Percentiles rank a stretch among this genome's conserved stretches.
Evolutionary conservation across 176 grass and related monocot species (phyloP).

Genomic region (Secale cereale): DNA sequence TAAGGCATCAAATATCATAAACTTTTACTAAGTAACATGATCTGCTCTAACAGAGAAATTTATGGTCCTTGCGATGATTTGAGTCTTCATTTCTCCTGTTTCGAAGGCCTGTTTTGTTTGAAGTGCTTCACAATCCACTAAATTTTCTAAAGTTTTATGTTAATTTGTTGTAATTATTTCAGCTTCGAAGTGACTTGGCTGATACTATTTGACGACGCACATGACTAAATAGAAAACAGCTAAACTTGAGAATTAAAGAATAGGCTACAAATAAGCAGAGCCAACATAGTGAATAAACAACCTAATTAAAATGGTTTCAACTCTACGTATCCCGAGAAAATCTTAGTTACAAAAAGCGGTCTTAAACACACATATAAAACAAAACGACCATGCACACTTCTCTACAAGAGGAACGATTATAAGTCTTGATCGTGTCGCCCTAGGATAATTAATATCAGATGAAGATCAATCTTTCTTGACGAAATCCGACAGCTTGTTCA

Average conservation of each 20-base stretch:
- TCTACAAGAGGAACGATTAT: background rate
- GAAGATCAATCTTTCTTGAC: conserved; percentile 15
- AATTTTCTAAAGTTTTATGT: too few species aligned
- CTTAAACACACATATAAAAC: background rate
- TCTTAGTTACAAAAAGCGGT: background rate
- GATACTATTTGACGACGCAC: too few species aligned
- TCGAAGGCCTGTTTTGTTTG: too few species aligned
- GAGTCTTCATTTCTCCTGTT: too few species aligned
- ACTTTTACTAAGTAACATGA: too few species aligned
- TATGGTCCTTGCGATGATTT: too few species aligned
- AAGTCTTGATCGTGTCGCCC: background rate
- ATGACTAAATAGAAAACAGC: too few species aligned
- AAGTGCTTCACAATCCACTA: too few species aligned
- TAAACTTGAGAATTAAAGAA: background rate
- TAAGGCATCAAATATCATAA: too few species aligned
- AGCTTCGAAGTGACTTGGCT: too few species aligned
- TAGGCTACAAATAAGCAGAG: background rate
- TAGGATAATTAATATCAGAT: background rate
- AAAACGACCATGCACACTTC: background rate
- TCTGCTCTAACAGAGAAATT: too few species aligned
- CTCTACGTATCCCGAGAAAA: background rate
- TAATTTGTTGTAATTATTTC: too few species aligned
- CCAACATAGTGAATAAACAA: background rate
- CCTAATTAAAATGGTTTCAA: background rate
- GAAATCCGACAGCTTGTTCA: conserved; percentile 69